These are phyloP conservation scores for Suillus lakei DNA, from an alignment of 768 basidiomycete species.

Conservation along the genomic window DNA sequence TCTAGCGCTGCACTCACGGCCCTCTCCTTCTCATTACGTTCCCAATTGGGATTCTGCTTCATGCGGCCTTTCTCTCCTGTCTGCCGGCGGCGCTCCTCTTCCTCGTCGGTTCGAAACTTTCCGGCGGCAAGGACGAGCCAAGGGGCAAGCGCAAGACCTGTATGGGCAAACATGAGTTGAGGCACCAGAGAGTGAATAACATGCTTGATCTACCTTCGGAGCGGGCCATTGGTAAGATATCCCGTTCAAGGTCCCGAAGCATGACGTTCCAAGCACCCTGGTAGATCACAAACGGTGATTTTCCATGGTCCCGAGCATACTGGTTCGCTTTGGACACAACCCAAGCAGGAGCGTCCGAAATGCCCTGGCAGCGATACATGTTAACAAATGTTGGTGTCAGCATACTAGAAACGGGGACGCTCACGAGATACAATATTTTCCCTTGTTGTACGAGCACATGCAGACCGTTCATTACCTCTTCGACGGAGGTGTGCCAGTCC, in stretches of 20 bases:
- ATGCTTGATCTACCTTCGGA: slow-evolving; percentile 38
- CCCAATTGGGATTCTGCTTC: slow-evolving; percentile 32
- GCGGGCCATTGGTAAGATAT: slow-evolving; percentile 41
- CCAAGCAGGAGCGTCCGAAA: slow-evolving; percentile 42
- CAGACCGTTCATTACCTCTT: slow-evolving; percentile 46
- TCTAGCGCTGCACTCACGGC: slow-evolving; percentile 40
- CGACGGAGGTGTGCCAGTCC: slow-evolving; percentile 47
- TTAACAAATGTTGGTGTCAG: slow-evolving; percentile 1
- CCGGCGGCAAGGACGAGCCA: slow-evolving; percentile 43
- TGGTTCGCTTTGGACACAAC: slow-evolving; percentile 41
- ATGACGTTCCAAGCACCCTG: slow-evolving; percentile 41
- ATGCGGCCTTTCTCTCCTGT: slow-evolving; percentile 32
- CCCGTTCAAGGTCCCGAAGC: slow-evolving; percentile 42
- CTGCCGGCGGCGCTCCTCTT: slow-evolving; percentile 26
- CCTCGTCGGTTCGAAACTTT: slow-evolving; percentile 30
- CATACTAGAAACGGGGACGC: slow-evolving; percentile 25
- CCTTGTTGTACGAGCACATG: slow-evolving; percentile 42
- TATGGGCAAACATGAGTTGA: slow-evolving; percentile 22
- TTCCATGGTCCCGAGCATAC: slow-evolving; percentile 42
- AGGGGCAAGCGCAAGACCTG: slow-evolving; percentile 46
- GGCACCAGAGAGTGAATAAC: background rate
- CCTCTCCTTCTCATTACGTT: slow-evolving; percentile 45
- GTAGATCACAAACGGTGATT: slow-evolving; percentile 47
- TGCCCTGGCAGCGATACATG: slow-evolving; percentile 27
- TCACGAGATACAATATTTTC: slow-evolving; percentile 43